Conservation (phyloP, 106 monocot genomes). For the Agapanthus africanus region DNA sequence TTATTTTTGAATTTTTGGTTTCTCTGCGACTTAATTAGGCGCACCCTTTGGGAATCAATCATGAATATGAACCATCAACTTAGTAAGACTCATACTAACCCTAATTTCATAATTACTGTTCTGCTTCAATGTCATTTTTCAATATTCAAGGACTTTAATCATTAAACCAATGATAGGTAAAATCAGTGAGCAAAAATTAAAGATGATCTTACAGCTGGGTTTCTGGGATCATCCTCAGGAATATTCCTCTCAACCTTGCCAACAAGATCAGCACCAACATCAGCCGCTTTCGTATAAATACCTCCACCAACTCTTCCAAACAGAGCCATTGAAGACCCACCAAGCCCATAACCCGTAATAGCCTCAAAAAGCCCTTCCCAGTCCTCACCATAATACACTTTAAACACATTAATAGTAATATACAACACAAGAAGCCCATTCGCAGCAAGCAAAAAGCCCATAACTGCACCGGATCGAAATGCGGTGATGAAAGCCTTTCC, state of each 20-base stretch:
- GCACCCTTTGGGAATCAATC: not conserved
- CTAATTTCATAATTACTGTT: no score
- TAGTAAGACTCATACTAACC: no score
- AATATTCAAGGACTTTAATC: no score
- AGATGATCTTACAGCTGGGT: constrained; percentile 42
- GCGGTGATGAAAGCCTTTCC: constrained; percentile 61
- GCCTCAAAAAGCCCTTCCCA: constrained; percentile 63
- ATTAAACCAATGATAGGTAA: not conserved
- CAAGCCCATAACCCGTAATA: constrained; percentile 56
- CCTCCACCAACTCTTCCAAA: constrained; percentile 55
- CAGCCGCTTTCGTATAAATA: constrained; percentile 55
- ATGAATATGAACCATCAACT: no score
- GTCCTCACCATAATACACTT: constrained; percentile 46
- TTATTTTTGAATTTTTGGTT: no score
- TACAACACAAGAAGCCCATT: constrained; percentile 59
- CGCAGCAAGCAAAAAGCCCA: constrained; percentile 58
- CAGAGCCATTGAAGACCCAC: constrained; percentile 57
- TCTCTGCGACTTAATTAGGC: not conserved
- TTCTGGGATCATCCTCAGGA: constrained; percentile 58
- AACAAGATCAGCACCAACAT: constrained; percentile 59
- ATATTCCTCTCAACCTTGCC: constrained; percentile 57
- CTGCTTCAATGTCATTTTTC: no score
- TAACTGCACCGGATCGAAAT: constrained; percentile 54
- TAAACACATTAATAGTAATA: constrained; percentile 49
- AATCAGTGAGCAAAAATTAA: not conserved